Evolutionary conservation across 164 flowering plant genomes (phyloP).

Genomic region (Kalanchoe fedtschenkoi): DNA sequence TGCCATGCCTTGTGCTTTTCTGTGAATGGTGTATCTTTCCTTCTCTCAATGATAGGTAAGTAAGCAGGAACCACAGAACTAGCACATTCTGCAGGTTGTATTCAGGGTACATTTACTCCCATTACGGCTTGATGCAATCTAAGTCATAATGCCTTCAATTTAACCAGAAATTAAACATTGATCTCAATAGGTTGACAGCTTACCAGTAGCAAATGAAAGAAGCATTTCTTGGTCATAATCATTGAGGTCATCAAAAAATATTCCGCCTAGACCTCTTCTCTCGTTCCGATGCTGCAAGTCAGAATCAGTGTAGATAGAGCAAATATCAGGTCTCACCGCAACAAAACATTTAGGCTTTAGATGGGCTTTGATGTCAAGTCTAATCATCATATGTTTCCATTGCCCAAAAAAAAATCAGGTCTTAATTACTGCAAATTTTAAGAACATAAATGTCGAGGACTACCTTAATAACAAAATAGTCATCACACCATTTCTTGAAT

Average conservation of each 20-base stretch:
- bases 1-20: conserved; percentile 83
- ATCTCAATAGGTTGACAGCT: conserved; percentile 8
- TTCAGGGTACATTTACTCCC: not conserved
- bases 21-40: conserved; percentile 73
- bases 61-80: conserved; percentile 89
- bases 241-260: conserved; percentile 94
- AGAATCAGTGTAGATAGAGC: conserved; percentile 1
- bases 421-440: not conserved
- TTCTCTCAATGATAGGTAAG: conserved; percentile 71
- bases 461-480: conserved; percentile 91
- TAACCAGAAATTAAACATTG: not conserved
- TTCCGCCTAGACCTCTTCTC: conserved; percentile 95
- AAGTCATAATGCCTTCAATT: too few relatives aligned
- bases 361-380: too few relatives aligned
- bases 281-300: conserved; percentile 78
- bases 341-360: not conserved
- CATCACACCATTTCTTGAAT: conserved; percentile 99
- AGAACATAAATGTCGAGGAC: not conserved
- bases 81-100: conserved; percentile 73
- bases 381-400: not conserved
- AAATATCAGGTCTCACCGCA: not conserved
- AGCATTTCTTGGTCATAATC: conserved; percentile 97
- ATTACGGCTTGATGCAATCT: not conserved
- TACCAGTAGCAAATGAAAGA: conserved; percentile 89
- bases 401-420: not conserved